Conservation (phyloP, 2,329 filamentous ascomycete species). For the Talaromyces atroroseus region DNA sequence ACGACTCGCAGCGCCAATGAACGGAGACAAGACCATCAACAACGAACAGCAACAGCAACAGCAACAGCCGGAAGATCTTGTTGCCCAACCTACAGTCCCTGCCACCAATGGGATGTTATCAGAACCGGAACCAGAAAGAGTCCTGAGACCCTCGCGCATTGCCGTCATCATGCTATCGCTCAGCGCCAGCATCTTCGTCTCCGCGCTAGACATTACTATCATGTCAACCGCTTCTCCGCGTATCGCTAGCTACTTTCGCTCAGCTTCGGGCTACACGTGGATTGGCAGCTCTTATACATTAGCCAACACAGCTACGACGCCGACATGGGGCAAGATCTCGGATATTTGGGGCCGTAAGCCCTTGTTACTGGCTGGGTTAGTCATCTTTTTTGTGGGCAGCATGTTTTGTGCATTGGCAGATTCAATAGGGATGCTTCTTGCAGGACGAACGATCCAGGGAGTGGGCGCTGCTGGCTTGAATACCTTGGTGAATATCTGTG, state of each 20-base stretch:
- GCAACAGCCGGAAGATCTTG: neutral
- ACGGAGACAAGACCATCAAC: neutral
- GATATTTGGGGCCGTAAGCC: conserved; percentile 57
- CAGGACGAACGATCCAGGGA: conserved; percentile 46
- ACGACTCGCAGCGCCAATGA: neutral
- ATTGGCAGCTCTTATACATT: conserved; percentile 50
- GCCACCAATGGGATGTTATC: neutral
- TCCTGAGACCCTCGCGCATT: conserved; percentile 3
- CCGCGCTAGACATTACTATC: conserved; percentile 40
- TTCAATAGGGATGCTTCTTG: conserved; percentile 46
- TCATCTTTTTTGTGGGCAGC: conserved; percentile 50
- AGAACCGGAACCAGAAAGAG: neutral
- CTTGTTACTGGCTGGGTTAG: conserved; percentile 45
- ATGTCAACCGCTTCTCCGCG: conserved; percentile 54
- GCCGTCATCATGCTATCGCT: conserved; percentile 16
- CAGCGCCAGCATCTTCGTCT: conserved; percentile 17
- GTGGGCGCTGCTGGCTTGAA: conserved; percentile 46
- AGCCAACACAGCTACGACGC: conserved; percentile 37
- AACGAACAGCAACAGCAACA: neutral
- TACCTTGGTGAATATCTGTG: conserved; percentile 45
- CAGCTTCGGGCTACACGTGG: conserved; percentile 48
- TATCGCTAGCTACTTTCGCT: conserved; percentile 49
- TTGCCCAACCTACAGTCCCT: neutral
- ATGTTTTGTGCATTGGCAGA: conserved; percentile 45
- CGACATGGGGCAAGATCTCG: conserved; percentile 33